Evolutionary conservation across 163 green algal species (phyloP).

Genomic region (Volvox carteri): DNA sequence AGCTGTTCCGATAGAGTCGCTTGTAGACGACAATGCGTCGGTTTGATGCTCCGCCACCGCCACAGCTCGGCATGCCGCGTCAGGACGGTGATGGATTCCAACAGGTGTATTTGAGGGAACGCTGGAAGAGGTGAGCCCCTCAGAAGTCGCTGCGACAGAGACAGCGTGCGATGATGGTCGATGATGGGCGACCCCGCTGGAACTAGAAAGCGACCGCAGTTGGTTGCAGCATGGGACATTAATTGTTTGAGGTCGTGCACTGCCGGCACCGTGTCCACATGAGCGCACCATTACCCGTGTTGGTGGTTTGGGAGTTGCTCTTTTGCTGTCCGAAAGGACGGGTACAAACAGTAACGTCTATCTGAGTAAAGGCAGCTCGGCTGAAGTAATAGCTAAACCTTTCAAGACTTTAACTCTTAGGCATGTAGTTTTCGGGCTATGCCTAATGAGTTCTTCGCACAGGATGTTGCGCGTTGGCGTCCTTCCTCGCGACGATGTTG

Average conservation of each 20-base stretch:
- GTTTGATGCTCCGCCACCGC: not conserved
- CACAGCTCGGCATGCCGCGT: conserved; percentile 1
- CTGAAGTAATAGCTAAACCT: too few species aligned
- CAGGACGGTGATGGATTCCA: not conserved
- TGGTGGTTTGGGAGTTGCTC: conserved; percentile 33
- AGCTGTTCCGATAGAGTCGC: not conserved
- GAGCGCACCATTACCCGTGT: conserved; percentile 2
- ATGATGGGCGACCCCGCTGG: not conserved
- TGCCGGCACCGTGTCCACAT: not conserved
- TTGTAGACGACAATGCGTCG: not conserved
- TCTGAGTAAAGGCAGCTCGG: too few species aligned
- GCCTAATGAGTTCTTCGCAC: too few species aligned
- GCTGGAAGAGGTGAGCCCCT: not conserved
- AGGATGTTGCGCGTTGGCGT: too few species aligned
- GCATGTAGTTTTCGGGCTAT: too few species aligned
- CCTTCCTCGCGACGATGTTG: too few species aligned
- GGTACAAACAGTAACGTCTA: too few species aligned
- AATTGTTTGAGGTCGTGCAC: not conserved
- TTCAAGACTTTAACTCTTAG: too few species aligned
- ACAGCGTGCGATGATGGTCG: not conserved
- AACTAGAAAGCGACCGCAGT: not conserved
- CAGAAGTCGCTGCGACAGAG: not conserved
- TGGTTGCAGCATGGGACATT: not conserved
- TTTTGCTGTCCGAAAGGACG: too few species aligned
- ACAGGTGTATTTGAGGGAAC: not conserved